A percentile compares a stretch with the other conserved stretches of the same genome.
phyloP scores from a whole-genome alignment of 2,329 filamentous ascomycete species.

The Pseudodiploospora longispora region DNA sequence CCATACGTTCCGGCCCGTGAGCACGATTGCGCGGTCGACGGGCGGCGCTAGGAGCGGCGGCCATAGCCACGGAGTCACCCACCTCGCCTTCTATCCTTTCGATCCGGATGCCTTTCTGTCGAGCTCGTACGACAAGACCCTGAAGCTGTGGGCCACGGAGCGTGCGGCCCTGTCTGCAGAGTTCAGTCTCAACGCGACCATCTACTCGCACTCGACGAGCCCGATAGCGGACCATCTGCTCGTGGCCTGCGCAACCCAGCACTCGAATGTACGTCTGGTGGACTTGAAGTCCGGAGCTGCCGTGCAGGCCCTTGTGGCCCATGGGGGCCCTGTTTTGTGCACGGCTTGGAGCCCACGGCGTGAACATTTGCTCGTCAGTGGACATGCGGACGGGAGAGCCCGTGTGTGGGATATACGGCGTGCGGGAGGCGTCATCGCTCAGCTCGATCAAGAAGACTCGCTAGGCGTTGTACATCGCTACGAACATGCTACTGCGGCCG shows the following conservation, averaged over 20 bases:
- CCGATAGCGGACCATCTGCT: constrained; percentile 64
- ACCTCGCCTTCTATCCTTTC: constrained; percentile 71
- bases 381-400: constrained; percentile 75
- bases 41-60: constrained; percentile 19
- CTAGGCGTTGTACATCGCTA: constrained; percentile 51
- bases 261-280: constrained; percentile 74
- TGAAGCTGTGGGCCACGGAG: constrained; percentile 67
- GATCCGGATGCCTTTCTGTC: constrained; percentile 69
- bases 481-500: constrained; percentile 23
- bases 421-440: constrained; percentile 65
- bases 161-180: constrained; percentile 52
- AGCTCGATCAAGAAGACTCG: constrained; percentile 78
- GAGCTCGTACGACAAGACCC: constrained; percentile 67
- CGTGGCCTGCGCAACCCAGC: constrained; percentile 81
- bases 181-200: constrained; percentile 59
- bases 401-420: constrained; percentile 83
- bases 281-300: constrained; percentile 74
- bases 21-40: constrained; percentile 38
- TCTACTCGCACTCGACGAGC: constrained; percentile 74
- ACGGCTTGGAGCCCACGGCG: constrained; percentile 75
- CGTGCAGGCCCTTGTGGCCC: constrained; percentile 62
- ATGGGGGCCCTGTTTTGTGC: constrained; percentile 59
- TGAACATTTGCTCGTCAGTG: constrained; percentile 74
- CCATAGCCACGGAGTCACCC: constrained; percentile 66
- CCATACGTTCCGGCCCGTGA: constrained; percentile 47